These are phyloP conservation scores for Cenchrus purpureus DNA, from an alignment of 176 grass and related monocot species.

Conservation along the genomic window DNA sequence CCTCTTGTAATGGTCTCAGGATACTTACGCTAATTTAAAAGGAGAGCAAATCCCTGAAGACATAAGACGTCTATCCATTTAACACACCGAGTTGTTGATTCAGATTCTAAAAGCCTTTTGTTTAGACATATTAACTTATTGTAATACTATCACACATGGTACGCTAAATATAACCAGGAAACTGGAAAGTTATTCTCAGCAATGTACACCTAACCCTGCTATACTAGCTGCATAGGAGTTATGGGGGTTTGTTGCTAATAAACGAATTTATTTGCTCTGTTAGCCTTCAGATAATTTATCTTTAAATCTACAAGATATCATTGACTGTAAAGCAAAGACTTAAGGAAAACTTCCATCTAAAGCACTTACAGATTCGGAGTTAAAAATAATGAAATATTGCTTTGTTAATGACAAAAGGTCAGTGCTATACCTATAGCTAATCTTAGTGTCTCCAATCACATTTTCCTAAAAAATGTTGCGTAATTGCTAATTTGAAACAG, in stretches of 20 bases:
- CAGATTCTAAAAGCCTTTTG: not conserved
- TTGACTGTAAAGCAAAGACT: not conserved
- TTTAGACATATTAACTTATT: not conserved
- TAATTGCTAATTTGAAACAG: no score
- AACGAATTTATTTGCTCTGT: not conserved
- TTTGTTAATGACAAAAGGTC: not conserved
- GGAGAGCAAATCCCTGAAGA: not conserved
- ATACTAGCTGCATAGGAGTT: constrained; percentile 10
- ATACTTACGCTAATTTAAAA: constrained; percentile 9
- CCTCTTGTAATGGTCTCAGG: not conserved
- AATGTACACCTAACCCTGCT: constrained; percentile 15
- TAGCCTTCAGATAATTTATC: not conserved
- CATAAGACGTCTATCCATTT: not conserved
- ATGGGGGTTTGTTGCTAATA: not conserved
- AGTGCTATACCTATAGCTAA: not conserved
- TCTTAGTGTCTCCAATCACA: not conserved
- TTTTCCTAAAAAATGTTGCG: not conserved
- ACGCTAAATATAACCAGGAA: not conserved
- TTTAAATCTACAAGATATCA: constrained; percentile 9
- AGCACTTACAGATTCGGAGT: not conserved
- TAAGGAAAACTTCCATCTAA: not conserved
- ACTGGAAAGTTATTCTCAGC: not conserved
- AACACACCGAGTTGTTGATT: not conserved
- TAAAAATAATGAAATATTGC: not conserved
- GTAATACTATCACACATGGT: not conserved